phyloP scores from a whole-genome alignment of 139 green algal genomes.

The Chlamydomonas schloesseri region DNA sequence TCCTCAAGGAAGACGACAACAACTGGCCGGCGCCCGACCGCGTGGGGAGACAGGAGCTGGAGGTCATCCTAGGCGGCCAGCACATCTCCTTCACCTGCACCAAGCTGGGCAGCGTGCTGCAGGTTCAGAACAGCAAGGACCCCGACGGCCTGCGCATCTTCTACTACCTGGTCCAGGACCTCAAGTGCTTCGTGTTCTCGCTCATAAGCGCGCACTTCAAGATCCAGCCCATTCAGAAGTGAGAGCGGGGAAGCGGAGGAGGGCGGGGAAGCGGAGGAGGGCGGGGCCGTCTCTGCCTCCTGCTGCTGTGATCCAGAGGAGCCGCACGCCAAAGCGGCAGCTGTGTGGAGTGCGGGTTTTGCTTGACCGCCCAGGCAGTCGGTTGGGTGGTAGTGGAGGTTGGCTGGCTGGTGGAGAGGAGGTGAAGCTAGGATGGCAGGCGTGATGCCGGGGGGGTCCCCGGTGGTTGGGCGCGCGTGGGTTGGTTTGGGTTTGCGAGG shows the following conservation, averaged over 20 bases:
- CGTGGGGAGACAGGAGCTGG: conserved; percentile 95
- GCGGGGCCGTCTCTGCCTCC: too few species aligned
- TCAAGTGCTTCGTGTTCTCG: conserved; percentile 97
- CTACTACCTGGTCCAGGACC: conserved; percentile 98
- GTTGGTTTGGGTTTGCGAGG: too few species aligned
- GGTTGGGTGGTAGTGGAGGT: too few species aligned
- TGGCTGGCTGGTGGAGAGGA: too few species aligned
- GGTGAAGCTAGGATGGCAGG: too few species aligned
- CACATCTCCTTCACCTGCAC: conserved; percentile 98
- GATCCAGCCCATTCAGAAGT: conserved; percentile 83
- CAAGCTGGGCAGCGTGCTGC: conserved; percentile 95
- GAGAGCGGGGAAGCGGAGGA: too few species aligned
- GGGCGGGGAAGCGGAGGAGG: too few species aligned
- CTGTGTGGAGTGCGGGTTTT: not conserved
- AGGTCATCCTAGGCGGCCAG: conserved; percentile 92
- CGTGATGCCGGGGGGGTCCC: too few species aligned
- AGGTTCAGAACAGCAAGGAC: conserved; percentile 97
- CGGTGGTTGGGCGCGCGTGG: too few species aligned
- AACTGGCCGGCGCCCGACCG: conserved; percentile 94
- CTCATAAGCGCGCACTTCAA: conserved; percentile 97
- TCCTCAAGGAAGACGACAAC: conserved; percentile 97
- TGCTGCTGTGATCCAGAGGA: too few species aligned
- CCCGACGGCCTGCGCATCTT: conserved; percentile 96
- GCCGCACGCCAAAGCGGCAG: not conserved
- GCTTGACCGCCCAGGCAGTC: too few species aligned